A percentile compares a stretch with the other conserved stretches of the same genome.
phyloP scores from a whole-genome alignment of 441 rosid genomes.

The Gossypium trilobum region DNA sequence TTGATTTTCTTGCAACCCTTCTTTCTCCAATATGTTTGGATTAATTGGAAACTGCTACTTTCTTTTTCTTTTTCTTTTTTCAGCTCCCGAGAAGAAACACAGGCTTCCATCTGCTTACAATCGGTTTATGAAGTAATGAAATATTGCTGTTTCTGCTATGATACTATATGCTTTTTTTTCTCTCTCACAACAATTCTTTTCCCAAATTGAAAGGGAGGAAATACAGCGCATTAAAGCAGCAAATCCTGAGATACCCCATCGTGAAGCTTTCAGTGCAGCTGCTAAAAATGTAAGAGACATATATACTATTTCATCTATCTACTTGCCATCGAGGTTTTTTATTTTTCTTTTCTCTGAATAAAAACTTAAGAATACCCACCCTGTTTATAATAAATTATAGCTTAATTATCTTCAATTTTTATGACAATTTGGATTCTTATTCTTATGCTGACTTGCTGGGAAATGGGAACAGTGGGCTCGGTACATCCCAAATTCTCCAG shows the following conservation, averaged over 20 bases:
- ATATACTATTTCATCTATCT: constrained; percentile 6
- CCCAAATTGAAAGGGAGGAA: constrained; percentile 57
- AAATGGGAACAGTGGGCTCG: constrained; percentile 68
- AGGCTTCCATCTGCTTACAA: constrained; percentile 97
- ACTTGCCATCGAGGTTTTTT: neutral
- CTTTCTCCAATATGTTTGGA: neutral
- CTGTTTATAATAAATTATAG: neutral
- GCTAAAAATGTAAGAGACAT: constrained; percentile 66
- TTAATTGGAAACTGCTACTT: neutral
- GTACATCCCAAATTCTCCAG: constrained; percentile 74
- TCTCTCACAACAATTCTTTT: neutral
- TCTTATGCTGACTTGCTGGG: neutral
- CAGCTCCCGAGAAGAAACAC: constrained; percentile 99
- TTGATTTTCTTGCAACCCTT: neutral
- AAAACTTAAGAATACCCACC: neutral
- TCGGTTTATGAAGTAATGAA: constrained; percentile 81
- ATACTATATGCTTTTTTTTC: neutral
- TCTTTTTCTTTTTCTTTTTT: constrained; percentile 8
- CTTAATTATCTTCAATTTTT: neutral
- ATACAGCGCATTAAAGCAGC: constrained; percentile 93
- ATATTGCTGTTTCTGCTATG: neutral
- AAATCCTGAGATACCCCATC: constrained; percentile 88
- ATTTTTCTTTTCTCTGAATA: neutral
- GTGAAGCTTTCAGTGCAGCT: constrained; percentile 94
- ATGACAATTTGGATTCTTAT: neutral